These are phyloP conservation scores for Eucalyptus erythrocorys DNA, from an alignment of 345 rosid genomes.

Conservation along the genomic window DNA sequence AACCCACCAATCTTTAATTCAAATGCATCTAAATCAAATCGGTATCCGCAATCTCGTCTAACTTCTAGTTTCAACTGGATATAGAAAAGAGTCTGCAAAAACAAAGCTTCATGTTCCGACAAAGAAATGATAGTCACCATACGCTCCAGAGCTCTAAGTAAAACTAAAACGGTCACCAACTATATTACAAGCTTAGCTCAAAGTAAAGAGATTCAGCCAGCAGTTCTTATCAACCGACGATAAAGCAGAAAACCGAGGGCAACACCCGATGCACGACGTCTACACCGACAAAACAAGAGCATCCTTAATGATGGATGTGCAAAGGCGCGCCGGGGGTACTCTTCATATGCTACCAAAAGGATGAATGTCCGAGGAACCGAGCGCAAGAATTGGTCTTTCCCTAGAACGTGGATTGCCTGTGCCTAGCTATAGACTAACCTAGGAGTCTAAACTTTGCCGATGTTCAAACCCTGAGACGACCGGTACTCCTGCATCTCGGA, in stretches of 20 bases:
- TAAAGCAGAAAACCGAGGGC: neutral
- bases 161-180: neutral
- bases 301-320: neutral
- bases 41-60: neutral
- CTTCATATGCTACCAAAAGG: neutral
- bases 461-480: constrained; percentile 15
- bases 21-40: neutral
- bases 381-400: neutral
- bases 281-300: neutral
- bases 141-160: neutral
- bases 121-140: neutral
- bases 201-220: neutral
- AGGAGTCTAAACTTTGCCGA: neutral
- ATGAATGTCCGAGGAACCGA: neutral
- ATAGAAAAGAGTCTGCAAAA: neutral
- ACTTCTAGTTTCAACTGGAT: neutral
- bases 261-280: neutral
- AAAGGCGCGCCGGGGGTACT: neutral
- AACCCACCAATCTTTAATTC: neutral
- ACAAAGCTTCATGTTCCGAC: neutral
- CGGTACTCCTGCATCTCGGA: constrained; percentile 54
- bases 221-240: neutral
- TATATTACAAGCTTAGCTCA: neutral
- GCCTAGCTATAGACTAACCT: neutral
- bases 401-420: neutral